phyloP scores from a whole-genome alignment of 768 basidiomycete species.

The Russula abietina region DNA sequence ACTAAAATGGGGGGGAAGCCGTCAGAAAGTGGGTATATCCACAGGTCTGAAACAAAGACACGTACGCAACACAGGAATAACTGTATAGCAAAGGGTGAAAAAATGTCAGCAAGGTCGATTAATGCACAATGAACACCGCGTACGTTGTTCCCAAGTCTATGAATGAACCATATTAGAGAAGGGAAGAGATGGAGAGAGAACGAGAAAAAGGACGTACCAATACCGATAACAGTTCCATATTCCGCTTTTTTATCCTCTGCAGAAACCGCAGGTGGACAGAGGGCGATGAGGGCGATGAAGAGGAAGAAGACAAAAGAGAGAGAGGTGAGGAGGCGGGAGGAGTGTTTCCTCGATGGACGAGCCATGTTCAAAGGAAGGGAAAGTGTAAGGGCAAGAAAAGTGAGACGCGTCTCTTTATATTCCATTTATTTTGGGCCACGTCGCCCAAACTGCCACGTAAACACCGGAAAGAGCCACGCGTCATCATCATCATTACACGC shows the following conservation, averaged over 20 bases:
- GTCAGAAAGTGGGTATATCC: slow-evolving; percentile 34
- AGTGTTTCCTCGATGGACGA: slow-evolving; percentile 26
- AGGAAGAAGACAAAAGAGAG: slow-evolving; percentile 33
- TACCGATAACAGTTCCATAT: slow-evolving; percentile 91
- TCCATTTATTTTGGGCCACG: neutral
- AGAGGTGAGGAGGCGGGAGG: slow-evolving; percentile 25
- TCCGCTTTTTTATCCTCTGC: slow-evolving; percentile 67
- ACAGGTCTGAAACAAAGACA: slow-evolving; percentile 14
- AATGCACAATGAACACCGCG: slow-evolving; percentile 23
- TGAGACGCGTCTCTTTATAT: neutral
- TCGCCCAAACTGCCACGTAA: slow-evolving; percentile 10
- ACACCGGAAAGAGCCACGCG: neutral
- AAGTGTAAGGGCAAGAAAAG: neutral
- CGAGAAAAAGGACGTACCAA: slow-evolving; percentile 46
- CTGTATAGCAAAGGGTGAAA: slow-evolving; percentile 35
- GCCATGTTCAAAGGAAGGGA: slow-evolving; percentile 15
- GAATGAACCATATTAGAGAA: slow-evolving; percentile 1
- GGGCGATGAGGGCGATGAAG: slow-evolving; percentile 64
- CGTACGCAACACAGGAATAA: slow-evolving; percentile 94
- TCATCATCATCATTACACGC: slow-evolving; percentile 2
- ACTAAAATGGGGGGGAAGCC: slow-evolving; percentile 16
- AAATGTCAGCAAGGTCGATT: slow-evolving; percentile 25
- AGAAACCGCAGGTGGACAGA: slow-evolving; percentile 55
- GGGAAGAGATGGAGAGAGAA: neutral
- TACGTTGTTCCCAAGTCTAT: slow-evolving; percentile 90